A percentile compares a stretch with the other conserved stretches of the same genome.
phyloP scores from a whole-genome alignment of 768 basidiomycete genomes.

The Collybiopsis confluens region DNA sequence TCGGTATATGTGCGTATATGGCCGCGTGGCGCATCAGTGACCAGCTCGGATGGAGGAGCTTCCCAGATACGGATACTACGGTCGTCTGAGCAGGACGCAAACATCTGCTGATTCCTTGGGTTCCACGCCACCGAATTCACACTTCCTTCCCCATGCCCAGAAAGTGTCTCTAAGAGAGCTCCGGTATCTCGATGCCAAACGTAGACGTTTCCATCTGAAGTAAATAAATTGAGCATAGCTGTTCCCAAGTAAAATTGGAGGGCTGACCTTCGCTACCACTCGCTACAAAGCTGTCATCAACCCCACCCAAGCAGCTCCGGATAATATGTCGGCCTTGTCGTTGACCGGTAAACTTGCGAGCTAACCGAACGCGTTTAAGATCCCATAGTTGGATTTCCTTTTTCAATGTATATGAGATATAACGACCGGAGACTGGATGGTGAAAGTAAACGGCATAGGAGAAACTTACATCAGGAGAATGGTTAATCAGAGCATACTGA shows the following conservation, averaged over 20 bases:
- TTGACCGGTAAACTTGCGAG: constrained; percentile 84
- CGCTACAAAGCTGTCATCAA: constrained; percentile 82
- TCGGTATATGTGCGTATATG: constrained; percentile 3
- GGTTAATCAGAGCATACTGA: constrained; percentile 81
- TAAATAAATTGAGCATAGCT: neutral
- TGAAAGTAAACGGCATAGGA: constrained; percentile 4
- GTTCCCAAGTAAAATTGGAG: neutral
- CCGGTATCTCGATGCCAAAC: constrained; percentile 92
- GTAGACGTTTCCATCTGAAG: constrained; percentile 85
- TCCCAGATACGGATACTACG: constrained; percentile 90
- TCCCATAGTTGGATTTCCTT: constrained; percentile 93
- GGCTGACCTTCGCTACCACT: constrained; percentile 91
- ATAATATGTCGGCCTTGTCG: constrained; percentile 81
- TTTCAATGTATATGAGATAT: constrained; percentile 15
- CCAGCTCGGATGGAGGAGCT: constrained; percentile 27
- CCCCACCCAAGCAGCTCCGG: constrained; percentile 90
- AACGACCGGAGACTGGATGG: constrained; percentile 9
- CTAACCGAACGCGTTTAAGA: constrained; percentile 60
- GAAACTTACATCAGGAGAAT: constrained; percentile 74
- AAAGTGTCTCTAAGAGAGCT: constrained; percentile 76
- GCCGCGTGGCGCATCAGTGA: constrained; percentile 5
- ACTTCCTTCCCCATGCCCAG: constrained; percentile 83
- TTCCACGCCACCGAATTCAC: constrained; percentile 99
- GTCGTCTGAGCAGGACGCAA: constrained; percentile 96
- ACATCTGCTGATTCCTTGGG: constrained; percentile 82